Base-by-base conservation (phyloP, 305 asterid genomes). In the Fraxinus sp. region DNA sequence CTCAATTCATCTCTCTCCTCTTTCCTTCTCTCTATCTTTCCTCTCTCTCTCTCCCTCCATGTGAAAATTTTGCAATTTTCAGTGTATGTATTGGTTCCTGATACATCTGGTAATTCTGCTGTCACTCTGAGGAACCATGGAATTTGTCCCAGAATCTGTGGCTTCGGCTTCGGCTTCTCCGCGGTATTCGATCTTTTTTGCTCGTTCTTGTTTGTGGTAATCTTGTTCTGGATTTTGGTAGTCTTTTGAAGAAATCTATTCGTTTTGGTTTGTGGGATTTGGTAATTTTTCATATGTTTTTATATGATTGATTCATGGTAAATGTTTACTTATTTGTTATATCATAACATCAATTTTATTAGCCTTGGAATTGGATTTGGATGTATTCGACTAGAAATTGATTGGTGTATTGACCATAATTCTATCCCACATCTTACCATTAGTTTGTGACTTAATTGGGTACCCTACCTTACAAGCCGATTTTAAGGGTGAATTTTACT, bases 111-210 rank as follows among this genome's bases (percentile, higher is more conserved):
- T 49, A 4, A 59, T 74, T 84, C 16, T 86, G 89, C 86, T 84
- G 88, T 79, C 88, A 85, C 87, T 24, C 33, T 83, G 28, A 82
- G 93, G 92, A 92, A 91, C 93, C 91, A 92, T 92, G 97, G 91
- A 88, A 82, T 84, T 78, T 77, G 78, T 64, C 79, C 83, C 36
- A 80, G 89, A 86, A 79, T 81, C 88, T 85, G 14, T 66, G 73
- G 35, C 35, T 24, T 83, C 83, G 66, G 28, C 86, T 82, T 85
- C 24, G 24, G 24, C 24, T 22, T 22, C 24, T 22, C 24, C 24
- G 24, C 24, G 24, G 97, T 91, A 88, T 36, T 36, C 39, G 39
- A 36, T 36, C 8, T 36, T 36, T 36, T 36, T 5, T 36, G 5
- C 9, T 36, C 41, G 8, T 36, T 36, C 7, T 36, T 36, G 41